Evolutionary conservation across 352 stramenopile genomes (phyloP), one percentile per base, ranked within the genome.

Genomic region (Globisporangium paroecandrum): DNA sequence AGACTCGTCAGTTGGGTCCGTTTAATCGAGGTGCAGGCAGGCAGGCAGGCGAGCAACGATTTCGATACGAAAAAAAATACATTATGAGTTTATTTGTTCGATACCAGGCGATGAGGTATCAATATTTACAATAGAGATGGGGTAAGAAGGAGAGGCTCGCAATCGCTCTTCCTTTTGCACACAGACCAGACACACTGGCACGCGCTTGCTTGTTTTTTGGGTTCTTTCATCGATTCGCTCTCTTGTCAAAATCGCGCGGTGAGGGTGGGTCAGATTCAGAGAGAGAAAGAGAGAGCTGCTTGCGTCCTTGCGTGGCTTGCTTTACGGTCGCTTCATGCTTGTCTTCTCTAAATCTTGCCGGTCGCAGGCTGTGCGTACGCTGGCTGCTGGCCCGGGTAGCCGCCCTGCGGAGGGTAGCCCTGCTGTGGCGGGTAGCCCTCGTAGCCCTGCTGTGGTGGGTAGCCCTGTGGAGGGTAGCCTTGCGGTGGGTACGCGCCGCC

Each of bases 401-500:
- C 73, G 25, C 69, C 65, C 54, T 80, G 76, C 36, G 63, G 62
- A 10, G 72, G 73, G n/a, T 69, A 64, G 62, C 75, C 73, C 47
- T 68, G 60, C 58, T 84, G 77, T 27, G 69, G 69, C 15, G 79
- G 27, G 54, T 59, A 59, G 8, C 55, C 55, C 18, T 60, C 54
- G 54, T 59, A 59, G 18, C 54, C 54, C 27, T 59, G 54, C 27
- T 59, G 78, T 27, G 69, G 67, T 51, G 83, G 79, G 66, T 90
- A 85, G 22, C 58, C 47, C 46, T 71, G 67, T 27, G 70, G 59
- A 8, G 70, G 64, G 57, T 77, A 75, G 27, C 67, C 73, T 34
- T 74, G 76, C 18, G 64, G 76, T 18, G 64, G 74, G 24, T 75
- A 70, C 51, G 74, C 75, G 29, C 64, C 61, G 0, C 25, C 25